phyloP scores from a whole-genome alignment of 1,139 yeast genomes.

The Zygotorulaspora mrakii region DNA sequence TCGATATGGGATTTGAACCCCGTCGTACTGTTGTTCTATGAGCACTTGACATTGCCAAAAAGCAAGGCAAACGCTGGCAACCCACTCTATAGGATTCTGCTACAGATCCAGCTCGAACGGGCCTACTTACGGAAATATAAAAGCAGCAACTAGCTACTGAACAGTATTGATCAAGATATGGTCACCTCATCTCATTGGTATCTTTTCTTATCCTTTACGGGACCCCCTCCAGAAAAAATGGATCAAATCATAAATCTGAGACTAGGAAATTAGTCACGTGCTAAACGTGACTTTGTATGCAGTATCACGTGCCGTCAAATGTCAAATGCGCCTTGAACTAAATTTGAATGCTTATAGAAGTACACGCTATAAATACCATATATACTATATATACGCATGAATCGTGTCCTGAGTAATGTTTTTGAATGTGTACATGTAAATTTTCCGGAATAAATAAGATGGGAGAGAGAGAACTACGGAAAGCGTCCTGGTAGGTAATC shows the following conservation, averaged over 20 bases:
- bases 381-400: conserved; percentile 1
- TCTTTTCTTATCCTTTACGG: neutral
- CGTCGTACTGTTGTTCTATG: conserved; percentile 2
- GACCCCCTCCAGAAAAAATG: neutral
- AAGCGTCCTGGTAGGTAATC: too few relatives aligned
- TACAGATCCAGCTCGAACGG: too few relatives aligned
- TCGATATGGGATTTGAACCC: neutral
- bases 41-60: conserved; percentile 1
- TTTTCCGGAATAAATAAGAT: conserved; percentile 5
- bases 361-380: neutral
- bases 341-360: neutral
- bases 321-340: neutral
- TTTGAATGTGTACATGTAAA: neutral
- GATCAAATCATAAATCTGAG: too few relatives aligned
- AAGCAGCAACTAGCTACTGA: too few relatives aligned
- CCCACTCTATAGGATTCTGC: neutral
- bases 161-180: neutral
- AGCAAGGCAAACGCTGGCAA: too few relatives aligned
- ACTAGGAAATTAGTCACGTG: too few relatives aligned
- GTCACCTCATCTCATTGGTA: conserved; percentile 1
- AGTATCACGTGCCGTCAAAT: neutral
- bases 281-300: neutral
- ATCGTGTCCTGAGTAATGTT: neutral
- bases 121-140: too few relatives aligned
- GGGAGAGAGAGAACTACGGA: neutral